Base-by-base conservation (phyloP, 208 protist species). In the Acanthamoeba lenticulata region DNA sequence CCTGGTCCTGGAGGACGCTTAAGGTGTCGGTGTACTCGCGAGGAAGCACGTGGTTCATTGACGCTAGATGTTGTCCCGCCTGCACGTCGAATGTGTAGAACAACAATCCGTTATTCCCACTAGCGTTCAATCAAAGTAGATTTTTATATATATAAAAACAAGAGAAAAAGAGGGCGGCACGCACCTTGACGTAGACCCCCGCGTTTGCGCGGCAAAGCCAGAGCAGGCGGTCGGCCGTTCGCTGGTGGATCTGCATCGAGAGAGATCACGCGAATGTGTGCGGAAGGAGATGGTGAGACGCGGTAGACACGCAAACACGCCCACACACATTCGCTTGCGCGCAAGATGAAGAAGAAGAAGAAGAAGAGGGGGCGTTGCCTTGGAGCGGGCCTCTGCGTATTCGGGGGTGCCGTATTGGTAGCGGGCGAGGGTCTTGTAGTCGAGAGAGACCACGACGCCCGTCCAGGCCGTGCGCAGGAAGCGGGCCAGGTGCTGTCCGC, bases 51-150 rank as follows among this genome's bases (percentile, higher is more conserved):
- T 99, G 98, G 90, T 98, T 98, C 96, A 99, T 97, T 72, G 98
- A 98, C 6, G 98, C 97, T 47, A 99, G 97, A 47, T 98, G 98
- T 89, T 99, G 98, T 15, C 98, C 98, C 11, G 98, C 97, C 95
- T 99, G 99, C 6, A 99, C 98, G 96, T 29, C 65, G 65, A 74
- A n/a, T n/a, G n/a, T n/a, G n/a, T n/a, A n/a, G n/a, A n/a, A n/a
- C n/a, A n/a, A n/a, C n/a, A n/a, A n/a, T n/a, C n/a, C n/a, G n/a
- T n/a, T n/a, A n/a, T n/a, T n/a, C n/a, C n/a, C n/a, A n/a, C n/a
- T n/a, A n/a, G n/a, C n/a, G n/a, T n/a, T n/a, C n/a, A n/a, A n/a
- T n/a, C n/a, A n/a, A n/a, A n/a, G n/a, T n/a, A n/a, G n/a, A n/a
- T n/a, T n/a, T n/a, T n/a, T n/a, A n/a, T n/a, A n/a, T n/a, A n/a